These are phyloP conservation scores for Geotrichum aggregatum DNA, from an alignment of 1,139 yeast species.

Conservation along the genomic window DNA sequence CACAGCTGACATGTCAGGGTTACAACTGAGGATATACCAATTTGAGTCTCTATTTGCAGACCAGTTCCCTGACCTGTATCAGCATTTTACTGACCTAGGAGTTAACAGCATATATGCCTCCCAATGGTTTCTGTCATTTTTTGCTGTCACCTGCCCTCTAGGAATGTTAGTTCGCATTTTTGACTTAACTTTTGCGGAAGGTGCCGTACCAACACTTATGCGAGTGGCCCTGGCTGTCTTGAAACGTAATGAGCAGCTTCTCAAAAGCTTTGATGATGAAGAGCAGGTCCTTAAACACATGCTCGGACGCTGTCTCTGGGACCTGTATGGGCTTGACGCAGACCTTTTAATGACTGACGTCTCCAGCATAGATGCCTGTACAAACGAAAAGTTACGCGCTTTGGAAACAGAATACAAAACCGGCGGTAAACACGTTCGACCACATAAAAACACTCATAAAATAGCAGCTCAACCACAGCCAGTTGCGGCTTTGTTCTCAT, in stretches of 20 bases:
- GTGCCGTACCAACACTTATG: slow-evolving; percentile 60
- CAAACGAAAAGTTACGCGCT: slow-evolving; percentile 26
- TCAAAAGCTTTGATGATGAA: slow-evolving; percentile 52
- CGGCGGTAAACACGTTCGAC: slow-evolving; percentile 15
- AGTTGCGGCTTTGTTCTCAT: background rate
- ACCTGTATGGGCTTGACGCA: slow-evolving; percentile 43
- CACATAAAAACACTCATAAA: background rate
- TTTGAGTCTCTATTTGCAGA: slow-evolving; percentile 46
- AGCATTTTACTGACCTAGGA: slow-evolving; percentile 44
- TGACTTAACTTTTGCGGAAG: slow-evolving; percentile 57
- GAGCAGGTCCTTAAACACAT: slow-evolving; percentile 61
- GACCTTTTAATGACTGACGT: slow-evolving; percentile 51
- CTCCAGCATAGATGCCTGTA: slow-evolving; percentile 33
- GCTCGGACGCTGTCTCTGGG: slow-evolving; percentile 53
- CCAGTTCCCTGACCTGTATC: slow-evolving; percentile 45
- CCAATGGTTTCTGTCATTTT: slow-evolving; percentile 68
- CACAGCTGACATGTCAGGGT: slow-evolving; percentile 55
- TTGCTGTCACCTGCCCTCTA: slow-evolving; percentile 58
- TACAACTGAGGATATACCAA: slow-evolving; percentile 52
- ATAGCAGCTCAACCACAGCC: background rate
- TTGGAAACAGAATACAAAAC: slow-evolving; percentile 31
- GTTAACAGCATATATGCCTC: slow-evolving; percentile 39
- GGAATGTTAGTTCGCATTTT: slow-evolving; percentile 50
- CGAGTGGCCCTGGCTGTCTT: slow-evolving; percentile 57
- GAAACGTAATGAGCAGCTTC: slow-evolving; percentile 49